Base-by-base conservation (phyloP, 2,329 filamentous ascomycete genomes). In the Lachnellula cervina region DNA sequence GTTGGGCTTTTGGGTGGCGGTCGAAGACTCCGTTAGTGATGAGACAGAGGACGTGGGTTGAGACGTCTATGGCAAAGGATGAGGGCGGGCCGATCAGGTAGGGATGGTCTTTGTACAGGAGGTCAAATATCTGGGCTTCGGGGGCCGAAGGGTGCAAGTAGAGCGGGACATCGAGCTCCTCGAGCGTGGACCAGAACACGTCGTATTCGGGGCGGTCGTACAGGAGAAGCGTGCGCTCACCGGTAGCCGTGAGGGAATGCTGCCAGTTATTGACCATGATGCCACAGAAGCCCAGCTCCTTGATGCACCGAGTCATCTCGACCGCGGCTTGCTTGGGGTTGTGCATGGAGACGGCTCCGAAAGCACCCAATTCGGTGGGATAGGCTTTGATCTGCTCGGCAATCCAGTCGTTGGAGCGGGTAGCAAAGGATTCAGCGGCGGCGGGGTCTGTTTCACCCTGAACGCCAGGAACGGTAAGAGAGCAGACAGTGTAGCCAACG, bases 181-280 rank as follows among this genome's bases (percentile, higher is more conserved):
- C 75, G 8, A 78, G 75, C 0, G 77, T 78, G 13, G 74, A 65
- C 83, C 83, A 87, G 74, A 87, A 86, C 21, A 77, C 68, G 60
- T 84, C 81, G 75, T 79, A 88, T 57, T 80, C 76, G 0, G 78
- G 74, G 8, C 76, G 72, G 64, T 87, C 84, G 70, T 86, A 87
- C 71, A 86, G 87, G 66, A 86, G 72, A 73, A 83, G 80, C 23
- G 77, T 77, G 54, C 28, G 28, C 16, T 45, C 34, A 11, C 84
- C 80, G 38, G 82, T 82, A 55, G 84, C 79, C 0, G 72, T 59
- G 3, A 81, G 82, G 16, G 80, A 75, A 28, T 79, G 77, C 64
- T 87, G 84, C 2, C 77, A 81, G 65, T 86, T 81, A 64, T 84
- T 84, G 46, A 87, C 76, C 4, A 87, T 70, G 3, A 77, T 81